Evolutionary conservation across 768 basidiomycete species (phyloP).

Genomic region (Albatrellus ellisii): DNA sequence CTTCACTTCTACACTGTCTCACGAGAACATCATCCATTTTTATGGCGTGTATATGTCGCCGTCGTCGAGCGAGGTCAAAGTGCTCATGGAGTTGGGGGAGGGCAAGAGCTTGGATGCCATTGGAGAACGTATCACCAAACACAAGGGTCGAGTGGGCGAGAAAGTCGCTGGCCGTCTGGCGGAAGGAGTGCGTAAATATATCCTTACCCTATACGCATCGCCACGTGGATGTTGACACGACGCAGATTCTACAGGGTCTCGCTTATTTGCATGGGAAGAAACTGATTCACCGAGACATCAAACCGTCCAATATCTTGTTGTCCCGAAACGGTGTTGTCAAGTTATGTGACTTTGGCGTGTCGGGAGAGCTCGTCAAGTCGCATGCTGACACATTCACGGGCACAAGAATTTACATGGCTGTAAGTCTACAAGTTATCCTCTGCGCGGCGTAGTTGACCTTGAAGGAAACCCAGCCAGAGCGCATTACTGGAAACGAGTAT

Average conservation of each 20-base stretch:
- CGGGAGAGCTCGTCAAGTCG: conserved; percentile 78
- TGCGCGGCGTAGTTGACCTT: neutral
- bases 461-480: conserved; percentile 49
- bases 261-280: conserved; percentile 75
- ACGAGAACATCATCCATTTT: conserved; percentile 75
- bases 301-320: conserved; percentile 78
- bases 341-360: conserved; percentile 87
- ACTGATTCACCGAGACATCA: conserved; percentile 88
- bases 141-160: conserved; percentile 63
- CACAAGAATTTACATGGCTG: conserved; percentile 92
- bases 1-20: conserved; percentile 67
- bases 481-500: conserved; percentile 77
- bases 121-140: conserved; percentile 61
- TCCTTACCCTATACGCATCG: neutral
- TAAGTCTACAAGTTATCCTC: conserved; percentile 29
- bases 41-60: conserved; percentile 78
- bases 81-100: conserved; percentile 78
- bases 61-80: conserved; percentile 76
- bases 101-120: conserved; percentile 77
- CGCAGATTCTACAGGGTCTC: conserved; percentile 67
- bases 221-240: neutral
- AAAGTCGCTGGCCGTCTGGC: conserved; percentile 75
- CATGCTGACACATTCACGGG: conserved; percentile 88
- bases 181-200: conserved; percentile 52
- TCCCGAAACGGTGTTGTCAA: conserved; percentile 80